These are phyloP conservation scores for Cetraspora pellucida DNA, from an alignment of 192 early-diverging fungal genomes.

Conservation along the genomic window DNA sequence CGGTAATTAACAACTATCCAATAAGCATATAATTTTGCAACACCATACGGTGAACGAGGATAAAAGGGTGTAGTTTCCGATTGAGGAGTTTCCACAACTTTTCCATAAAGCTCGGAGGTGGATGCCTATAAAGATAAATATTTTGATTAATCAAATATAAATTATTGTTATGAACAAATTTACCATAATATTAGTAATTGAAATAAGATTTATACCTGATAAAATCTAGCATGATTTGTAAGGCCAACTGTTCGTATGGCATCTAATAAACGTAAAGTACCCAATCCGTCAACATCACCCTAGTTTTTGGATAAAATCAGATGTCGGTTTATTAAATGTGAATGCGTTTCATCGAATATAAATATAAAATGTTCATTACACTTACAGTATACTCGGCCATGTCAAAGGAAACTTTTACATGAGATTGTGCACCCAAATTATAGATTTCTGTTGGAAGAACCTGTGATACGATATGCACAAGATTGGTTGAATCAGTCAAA, in stretches of 20 bases:
- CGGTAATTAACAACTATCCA: constrained; percentile 84
- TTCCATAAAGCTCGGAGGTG: constrained; percentile 78
- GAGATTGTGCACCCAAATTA: constrained; percentile 78
- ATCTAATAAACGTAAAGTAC: constrained; percentile 76
- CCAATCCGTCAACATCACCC: constrained; percentile 75
- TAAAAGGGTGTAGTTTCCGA: constrained; percentile 84
- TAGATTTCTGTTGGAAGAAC: constrained; percentile 78
- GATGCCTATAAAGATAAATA: constrained; percentile 56
- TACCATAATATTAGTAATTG: neutral
- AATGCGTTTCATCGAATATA: neutral
- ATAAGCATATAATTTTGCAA: constrained; percentile 80
- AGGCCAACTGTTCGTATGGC: constrained; percentile 78
- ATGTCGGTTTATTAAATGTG: neutral
- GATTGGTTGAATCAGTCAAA: constrained; percentile 76
- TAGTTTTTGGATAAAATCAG: neutral
- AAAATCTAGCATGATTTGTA: constrained; percentile 60
- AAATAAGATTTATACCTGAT: constrained; percentile 44
- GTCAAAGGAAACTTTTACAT: constrained; percentile 73
- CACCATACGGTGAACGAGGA: constrained; percentile 79
- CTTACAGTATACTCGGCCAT: constrained; percentile 74
- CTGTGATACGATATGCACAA: constrained; percentile 72
- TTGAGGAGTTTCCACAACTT: constrained; percentile 75
- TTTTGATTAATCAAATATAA: neutral
- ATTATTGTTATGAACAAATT: neutral
- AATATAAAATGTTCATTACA: neutral